A percentile compares a stretch with the other conserved stretches of the same genome.
These are phyloP conservation scores for Penicillium sp. DNA, from an alignment of 2,329 filamentous ascomycete species.

Conservation along the genomic window DNA sequence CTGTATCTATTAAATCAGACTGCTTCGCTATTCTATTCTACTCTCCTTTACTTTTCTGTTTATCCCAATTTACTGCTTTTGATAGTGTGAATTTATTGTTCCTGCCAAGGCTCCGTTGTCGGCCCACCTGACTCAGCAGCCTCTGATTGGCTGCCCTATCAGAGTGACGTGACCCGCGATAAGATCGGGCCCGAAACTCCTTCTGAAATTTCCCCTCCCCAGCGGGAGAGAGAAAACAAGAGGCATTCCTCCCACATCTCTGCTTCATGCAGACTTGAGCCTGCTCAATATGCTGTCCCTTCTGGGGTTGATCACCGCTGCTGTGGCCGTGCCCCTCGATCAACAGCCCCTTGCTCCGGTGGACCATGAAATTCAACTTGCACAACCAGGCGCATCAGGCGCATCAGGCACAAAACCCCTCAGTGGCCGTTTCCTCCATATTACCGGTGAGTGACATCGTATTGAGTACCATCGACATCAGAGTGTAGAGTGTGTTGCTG, in stretches of 20 bases:
- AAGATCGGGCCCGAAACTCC: neutral
- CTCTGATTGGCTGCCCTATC: neutral
- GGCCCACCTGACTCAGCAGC: neutral
- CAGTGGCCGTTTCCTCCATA: slow-evolving; percentile 41
- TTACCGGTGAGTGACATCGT: slow-evolving; percentile 40
- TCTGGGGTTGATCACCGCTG: slow-evolving; percentile 19
- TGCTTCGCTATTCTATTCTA: neutral
- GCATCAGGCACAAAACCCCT: slow-evolving; percentile 16
- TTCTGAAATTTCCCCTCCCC: neutral
- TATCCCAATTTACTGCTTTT: neutral
- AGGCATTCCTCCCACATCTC: neutral
- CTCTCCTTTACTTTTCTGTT: neutral
- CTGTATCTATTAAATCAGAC: neutral
- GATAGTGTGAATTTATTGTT: too few relatives aligned
- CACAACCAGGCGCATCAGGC: neutral
- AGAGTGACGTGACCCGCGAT: neutral
- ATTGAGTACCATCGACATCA: too few relatives aligned
- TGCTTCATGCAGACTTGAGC: neutral
- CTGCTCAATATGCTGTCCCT: slow-evolving; percentile 21
- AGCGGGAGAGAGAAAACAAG: neutral
- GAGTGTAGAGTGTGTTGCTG: too few relatives aligned
- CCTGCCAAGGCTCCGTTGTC: neutral
- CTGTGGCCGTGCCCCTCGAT: slow-evolving; percentile 18
- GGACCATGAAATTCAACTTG: neutral
- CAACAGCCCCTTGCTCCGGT: slow-evolving; percentile 19